Evolutionary conservation across 306 rosid genomes (phyloP).

Genomic region (Glycine soja): DNA sequence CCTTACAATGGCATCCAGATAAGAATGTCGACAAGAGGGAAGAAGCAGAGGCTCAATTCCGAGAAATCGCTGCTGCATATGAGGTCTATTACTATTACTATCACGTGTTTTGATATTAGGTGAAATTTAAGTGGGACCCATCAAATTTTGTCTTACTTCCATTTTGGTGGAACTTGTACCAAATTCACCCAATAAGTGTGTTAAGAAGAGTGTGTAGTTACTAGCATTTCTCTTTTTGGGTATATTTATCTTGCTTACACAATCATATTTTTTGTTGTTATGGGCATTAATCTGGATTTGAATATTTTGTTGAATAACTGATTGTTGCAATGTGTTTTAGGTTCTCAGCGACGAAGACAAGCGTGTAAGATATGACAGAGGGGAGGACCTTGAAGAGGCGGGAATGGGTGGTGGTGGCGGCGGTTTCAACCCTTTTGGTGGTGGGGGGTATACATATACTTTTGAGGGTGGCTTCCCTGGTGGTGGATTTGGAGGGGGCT

Average conservation of each 20-base stretch:
- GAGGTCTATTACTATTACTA: conserved; percentile 60
- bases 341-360: conserved; percentile 91
- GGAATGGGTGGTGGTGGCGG: conserved; percentile 77
- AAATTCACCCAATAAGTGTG: neutral
- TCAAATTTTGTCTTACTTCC: neutral
- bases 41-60: conserved; percentile 91
- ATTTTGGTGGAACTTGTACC: neutral
- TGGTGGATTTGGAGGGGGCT: conserved; percentile 38
- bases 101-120: neutral
- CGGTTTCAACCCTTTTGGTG: conserved; percentile 93
- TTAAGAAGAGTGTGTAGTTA: neutral
- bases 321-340: conserved; percentile 54
- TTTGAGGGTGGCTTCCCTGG: conserved; percentile 73
- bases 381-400: conserved; percentile 93
- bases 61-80: conserved; percentile 95
- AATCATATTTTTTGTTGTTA: neutral
- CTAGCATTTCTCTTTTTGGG: neutral
- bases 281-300: conserved; percentile 3
- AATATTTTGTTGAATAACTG: conserved; percentile 25
- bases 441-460: conserved; percentile 71
- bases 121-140: neutral
- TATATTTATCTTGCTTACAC: neutral
- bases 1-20: conserved; percentile 99
- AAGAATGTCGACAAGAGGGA: conserved; percentile 92
- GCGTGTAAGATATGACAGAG: conserved; percentile 87